phyloP scores from a whole-genome alignment of 192 early-diverging fungal species.

The Jimgerdemannia lactiflua region DNA sequence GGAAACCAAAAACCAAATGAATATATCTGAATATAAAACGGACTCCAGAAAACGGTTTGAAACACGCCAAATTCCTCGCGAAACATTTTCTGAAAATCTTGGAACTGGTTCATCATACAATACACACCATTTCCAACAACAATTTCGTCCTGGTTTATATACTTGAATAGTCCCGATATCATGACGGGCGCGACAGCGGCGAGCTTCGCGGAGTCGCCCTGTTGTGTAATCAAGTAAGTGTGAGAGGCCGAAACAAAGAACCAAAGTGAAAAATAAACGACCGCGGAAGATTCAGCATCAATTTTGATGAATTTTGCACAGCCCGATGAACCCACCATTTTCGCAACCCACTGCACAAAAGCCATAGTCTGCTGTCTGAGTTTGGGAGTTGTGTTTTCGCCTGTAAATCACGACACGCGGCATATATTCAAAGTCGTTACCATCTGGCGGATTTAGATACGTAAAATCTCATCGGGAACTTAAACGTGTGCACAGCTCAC shows the following conservation, averaged over 20 bases:
- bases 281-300: constrained; percentile 9
- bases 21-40: no score
- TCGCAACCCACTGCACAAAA: constrained; percentile 88
- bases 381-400: constrained; percentile 63
- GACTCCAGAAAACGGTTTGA: no score
- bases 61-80: no score
- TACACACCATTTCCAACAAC: constrained; percentile 28
- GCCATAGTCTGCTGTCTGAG: constrained; percentile 71
- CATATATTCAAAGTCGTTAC: background rate
- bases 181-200: constrained; percentile 62
- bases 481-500: background rate
- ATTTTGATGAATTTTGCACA: background rate
- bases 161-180: constrained; percentile 68
- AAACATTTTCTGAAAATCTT: background rate
- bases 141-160: constrained; percentile 42
- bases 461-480: no score
- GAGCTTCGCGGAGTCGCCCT: constrained; percentile 47
- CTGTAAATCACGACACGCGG: constrained; percentile 21
- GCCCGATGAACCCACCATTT: constrained; percentile 50
- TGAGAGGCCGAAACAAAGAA: background rate
- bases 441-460: no score
- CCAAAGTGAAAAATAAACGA: background rate
- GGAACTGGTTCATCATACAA: background rate
- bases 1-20: no score
- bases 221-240: constrained; percentile 1